phyloP scores from a whole-genome alignment of 352 stramenopile species.

The Halophytophthora batemanensis region DNA sequence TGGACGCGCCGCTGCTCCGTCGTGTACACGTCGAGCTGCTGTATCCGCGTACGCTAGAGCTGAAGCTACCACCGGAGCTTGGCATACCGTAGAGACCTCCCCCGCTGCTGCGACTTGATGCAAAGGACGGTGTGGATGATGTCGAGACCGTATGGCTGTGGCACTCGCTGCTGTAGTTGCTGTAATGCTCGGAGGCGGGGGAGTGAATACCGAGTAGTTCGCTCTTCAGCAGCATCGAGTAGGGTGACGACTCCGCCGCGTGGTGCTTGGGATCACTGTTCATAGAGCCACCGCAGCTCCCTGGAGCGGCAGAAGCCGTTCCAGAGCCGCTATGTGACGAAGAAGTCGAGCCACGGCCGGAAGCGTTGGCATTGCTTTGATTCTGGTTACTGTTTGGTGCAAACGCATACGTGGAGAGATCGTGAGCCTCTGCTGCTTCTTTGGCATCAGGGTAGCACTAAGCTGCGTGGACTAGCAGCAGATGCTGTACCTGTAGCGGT shows the following conservation, averaged over 20 bases:
- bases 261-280: conserved; percentile 21
- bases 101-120: conserved; percentile 9
- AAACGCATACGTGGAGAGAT: too few species aligned
- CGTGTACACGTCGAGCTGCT: conserved; percentile 28
- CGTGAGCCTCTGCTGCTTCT: too few species aligned
- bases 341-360: conserved; percentile 4
- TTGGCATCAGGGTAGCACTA: too few species aligned
- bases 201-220: conserved; percentile 70
- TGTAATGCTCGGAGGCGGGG: conserved; percentile 28
- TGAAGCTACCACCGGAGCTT: conserved; percentile 3
- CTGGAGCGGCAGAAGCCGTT: neutral
- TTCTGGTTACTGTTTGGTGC: conserved; percentile 19
- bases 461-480: neutral
- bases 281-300: neutral
- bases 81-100: conserved; percentile 25
- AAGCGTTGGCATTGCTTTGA: conserved; percentile 7
- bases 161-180: conserved; percentile 16
- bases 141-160: neutral
- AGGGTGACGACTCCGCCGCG: conserved; percentile 30
- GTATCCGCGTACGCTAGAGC: conserved; percentile 26
- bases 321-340: conserved; percentile 4
- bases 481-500: conserved; percentile 14
- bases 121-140: conserved; percentile 4
- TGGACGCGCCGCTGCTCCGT: conserved; percentile 31
- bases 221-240: conserved; percentile 77